A percentile compares a stretch with the other conserved stretches of the same genome.
These are phyloP conservation scores for Exophiala bonariae DNA, from an alignment of 2,329 filamentous ascomycete genomes.

Conservation along the genomic window DNA sequence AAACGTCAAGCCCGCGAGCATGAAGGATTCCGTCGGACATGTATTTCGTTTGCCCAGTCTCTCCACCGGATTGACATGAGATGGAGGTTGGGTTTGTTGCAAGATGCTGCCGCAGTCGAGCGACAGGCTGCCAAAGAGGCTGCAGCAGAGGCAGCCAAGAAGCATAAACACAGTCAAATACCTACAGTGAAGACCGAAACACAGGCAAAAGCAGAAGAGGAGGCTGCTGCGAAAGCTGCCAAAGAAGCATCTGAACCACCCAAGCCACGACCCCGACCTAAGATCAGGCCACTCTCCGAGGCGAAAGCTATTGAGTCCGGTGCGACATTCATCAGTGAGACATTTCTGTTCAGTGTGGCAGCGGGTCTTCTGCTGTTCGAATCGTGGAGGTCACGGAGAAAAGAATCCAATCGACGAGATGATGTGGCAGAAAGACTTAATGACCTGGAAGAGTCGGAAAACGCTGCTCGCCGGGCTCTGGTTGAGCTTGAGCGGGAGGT, in stretches of 20 bases:
- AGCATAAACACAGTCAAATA: constrained; percentile 51
- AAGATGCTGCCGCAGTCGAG: constrained; percentile 57
- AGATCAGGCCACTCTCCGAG: constrained; percentile 65
- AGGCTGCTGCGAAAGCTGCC: constrained; percentile 44
- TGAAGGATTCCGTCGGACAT: constrained; percentile 63
- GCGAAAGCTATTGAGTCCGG: constrained; percentile 68
- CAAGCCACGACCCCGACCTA: constrained; percentile 48
- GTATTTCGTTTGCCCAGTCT: constrained; percentile 62
- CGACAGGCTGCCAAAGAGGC: constrained; percentile 49
- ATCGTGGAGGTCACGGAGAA: constrained; percentile 60
- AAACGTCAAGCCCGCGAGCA: constrained; percentile 69
- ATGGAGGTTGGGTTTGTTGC: constrained; percentile 64
- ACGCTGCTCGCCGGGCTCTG: constrained; percentile 39
- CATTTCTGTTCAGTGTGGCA: constrained; percentile 66
- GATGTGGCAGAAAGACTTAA: constrained; percentile 61
- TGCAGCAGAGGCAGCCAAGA: constrained; percentile 54
- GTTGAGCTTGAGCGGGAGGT: constrained; percentile 49
- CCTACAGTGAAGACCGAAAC: constrained; percentile 65
- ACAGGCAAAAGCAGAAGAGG: constrained; percentile 58
- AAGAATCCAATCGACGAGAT: constrained; percentile 60
- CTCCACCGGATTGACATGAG: constrained; percentile 69
- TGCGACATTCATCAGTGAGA: constrained; percentile 68
- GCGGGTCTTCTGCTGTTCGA: constrained; percentile 64
- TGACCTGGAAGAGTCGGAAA: constrained; percentile 55
- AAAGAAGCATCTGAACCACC: constrained; percentile 47